Conservation (phyloP, 805 yeast species). For the Yarrowia osloensis region DNA sequence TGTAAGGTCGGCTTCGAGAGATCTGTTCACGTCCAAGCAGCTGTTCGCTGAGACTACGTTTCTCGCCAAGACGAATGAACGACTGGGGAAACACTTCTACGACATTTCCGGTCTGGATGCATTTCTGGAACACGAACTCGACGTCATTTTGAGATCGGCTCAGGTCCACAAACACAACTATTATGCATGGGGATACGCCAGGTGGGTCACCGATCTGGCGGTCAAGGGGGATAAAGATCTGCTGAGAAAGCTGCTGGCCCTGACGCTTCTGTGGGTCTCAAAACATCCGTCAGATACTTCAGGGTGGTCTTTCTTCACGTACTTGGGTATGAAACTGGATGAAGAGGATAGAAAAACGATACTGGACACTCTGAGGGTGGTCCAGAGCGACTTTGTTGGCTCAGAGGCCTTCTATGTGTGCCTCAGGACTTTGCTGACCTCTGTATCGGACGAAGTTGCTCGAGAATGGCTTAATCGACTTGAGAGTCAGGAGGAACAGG, state of each 20-base stretch:
- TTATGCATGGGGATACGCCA: constrained; percentile 51
- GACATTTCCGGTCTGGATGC: not conserved
- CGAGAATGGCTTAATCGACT: not conserved
- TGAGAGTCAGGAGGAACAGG: not conserved
- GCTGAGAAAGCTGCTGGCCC: constrained; percentile 32
- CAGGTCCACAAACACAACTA: constrained; percentile 50
- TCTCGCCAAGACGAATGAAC: not conserved
- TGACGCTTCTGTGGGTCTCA: not conserved
- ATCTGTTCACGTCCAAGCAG: not conserved
- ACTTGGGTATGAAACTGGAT: constrained; percentile 5
- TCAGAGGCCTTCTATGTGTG: constrained; percentile 37
- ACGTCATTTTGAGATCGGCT: constrained; percentile 44
- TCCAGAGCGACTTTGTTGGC: constrained; percentile 30
- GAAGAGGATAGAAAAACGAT: not conserved
- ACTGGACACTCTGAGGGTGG: not conserved
- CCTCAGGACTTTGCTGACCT: constrained; percentile 25
- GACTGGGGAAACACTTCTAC: not conserved
- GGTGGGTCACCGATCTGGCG: constrained; percentile 38
- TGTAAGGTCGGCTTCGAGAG: not conserved
- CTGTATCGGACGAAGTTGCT: not conserved
- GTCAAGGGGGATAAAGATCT: constrained; percentile 33
- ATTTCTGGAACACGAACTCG: constrained; percentile 36
- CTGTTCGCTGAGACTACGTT: not conserved
- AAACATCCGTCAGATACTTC: constrained; percentile 42
- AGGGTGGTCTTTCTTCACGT: constrained; percentile 41